Base-by-base conservation (phyloP, 345 rosid genomes). In the Anacardium occidentale region DNA sequence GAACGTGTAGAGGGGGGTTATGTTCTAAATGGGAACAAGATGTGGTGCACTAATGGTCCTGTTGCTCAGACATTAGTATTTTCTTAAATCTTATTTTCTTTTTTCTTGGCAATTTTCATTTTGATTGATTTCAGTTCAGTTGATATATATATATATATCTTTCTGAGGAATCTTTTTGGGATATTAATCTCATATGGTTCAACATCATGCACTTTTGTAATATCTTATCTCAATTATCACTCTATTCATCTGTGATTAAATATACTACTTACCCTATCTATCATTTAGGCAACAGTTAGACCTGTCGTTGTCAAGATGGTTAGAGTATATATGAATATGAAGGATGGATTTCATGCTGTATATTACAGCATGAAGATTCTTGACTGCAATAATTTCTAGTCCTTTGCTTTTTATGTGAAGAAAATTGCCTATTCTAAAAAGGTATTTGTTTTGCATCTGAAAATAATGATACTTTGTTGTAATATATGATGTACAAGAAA, bases 31-130 rank as follows among this genome's bases (percentile, higher is more conserved):
- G 97, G 98, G 74, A 92, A 87, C 85, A 92, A 92, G 81, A 94
- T 92, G 98, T 94, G 98, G 97, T 94, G 98, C 84, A 94, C 97
- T 34, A 94, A 94, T 87, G 98, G 98, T 71, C 97, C 97, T 8
- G 79, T 76, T 76, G 97, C 98, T 81, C 89, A 92, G 83, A 94
- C 98, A 60, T 76, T 94, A 95, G 98, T 94, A 81, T 66, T 69
- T 55, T 21, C 68, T 34, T 34, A 34, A 32, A 54, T 45, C 4
- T 44, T 18, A 37, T 25, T 62, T 78, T 32, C 5, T 48, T 40
- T 69, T 64, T 12, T 24, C 13, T 20, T 18, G 20, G 20, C 25
- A 54, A 21, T 54, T 54, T n/a, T 54, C 9, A 20, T 18, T 54
- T 54, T 10, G 4, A 48, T 48, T 50, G n/a, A 50, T 50, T 50